Conservation (phyloP, 2,329 filamentous ascomycete genomes). For the Davidsoniella neocaledoniae region DNA sequence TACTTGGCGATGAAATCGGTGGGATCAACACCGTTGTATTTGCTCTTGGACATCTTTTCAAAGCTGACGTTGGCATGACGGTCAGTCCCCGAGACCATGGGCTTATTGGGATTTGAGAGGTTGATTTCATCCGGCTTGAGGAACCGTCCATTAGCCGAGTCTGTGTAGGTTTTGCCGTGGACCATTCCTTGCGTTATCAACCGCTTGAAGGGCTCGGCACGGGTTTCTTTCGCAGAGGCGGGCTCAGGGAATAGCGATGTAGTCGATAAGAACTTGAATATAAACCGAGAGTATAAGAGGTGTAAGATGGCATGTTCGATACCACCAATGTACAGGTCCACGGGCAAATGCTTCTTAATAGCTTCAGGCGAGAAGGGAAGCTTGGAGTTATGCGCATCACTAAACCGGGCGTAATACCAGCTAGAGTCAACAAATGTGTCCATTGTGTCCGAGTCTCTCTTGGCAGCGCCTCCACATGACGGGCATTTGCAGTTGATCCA, state of each 20-base stretch:
- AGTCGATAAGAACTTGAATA: slow-evolving; percentile 66
- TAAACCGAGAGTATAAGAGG: slow-evolving; percentile 75
- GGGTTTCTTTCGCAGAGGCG: slow-evolving; percentile 21
- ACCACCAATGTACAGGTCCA: slow-evolving; percentile 78
- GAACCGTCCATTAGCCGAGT: slow-evolving; percentile 60
- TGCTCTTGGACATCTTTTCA: slow-evolving; percentile 94
- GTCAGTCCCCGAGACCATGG: slow-evolving; percentile 45
- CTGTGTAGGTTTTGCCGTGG: slow-evolving; percentile 66
- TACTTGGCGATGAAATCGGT: slow-evolving; percentile 53
- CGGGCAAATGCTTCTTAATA: slow-evolving; percentile 43
- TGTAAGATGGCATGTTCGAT: slow-evolving; percentile 86
- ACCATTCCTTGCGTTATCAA: slow-evolving; percentile 88
- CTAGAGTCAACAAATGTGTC: slow-evolving; percentile 92
- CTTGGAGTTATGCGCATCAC: slow-evolving; percentile 49
- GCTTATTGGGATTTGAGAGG: slow-evolving; percentile 34
- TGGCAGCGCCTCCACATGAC: slow-evolving; percentile 50
- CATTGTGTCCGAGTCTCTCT: slow-evolving; percentile 85
- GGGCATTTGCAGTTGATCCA: slow-evolving; percentile 68
- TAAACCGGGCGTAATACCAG: slow-evolving; percentile 78
- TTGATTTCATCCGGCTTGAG: slow-evolving; percentile 62
- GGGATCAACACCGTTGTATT: slow-evolving; percentile 81
- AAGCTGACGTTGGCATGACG: slow-evolving; percentile 45
- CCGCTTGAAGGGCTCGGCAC: slow-evolving; percentile 58
- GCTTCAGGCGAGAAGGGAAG: slow-evolving; percentile 44
- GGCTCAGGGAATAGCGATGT: slow-evolving; percentile 30